Evolutionary conservation across 2,329 filamentous ascomycete genomes (phyloP).

Genomic region (Xylariaceae sp.): DNA sequence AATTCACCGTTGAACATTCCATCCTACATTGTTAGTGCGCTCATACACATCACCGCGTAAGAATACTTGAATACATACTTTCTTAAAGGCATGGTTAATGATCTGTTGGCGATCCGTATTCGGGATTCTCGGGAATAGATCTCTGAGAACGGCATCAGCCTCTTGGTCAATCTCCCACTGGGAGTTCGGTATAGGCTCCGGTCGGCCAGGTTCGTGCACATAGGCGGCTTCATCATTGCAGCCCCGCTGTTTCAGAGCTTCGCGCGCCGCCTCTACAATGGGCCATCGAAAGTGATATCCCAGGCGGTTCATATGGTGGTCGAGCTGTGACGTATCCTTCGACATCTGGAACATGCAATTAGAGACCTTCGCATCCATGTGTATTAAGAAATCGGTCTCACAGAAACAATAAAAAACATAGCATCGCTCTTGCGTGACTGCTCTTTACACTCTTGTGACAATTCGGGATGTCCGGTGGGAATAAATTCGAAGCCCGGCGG

Average conservation of each 20-base stretch:
- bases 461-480: constrained; percentile 56
- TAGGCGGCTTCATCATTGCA: constrained; percentile 28
- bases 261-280: constrained; percentile 54
- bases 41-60: neutral
- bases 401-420: constrained; percentile 64
- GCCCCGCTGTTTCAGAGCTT: constrained; percentile 26
- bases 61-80: constrained; percentile 42
- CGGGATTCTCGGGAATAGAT: constrained; percentile 62
- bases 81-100: constrained; percentile 59
- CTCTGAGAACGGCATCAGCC: constrained; percentile 58
- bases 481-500: constrained; percentile 61
- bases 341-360: constrained; percentile 30
- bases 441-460: constrained; percentile 61
- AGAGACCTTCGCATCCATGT: constrained; percentile 13
- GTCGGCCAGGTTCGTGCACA: constrained; percentile 32
- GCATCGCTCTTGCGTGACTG: constrained; percentile 58
- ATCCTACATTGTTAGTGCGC: constrained; percentile 38
- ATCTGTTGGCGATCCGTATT: constrained; percentile 60
- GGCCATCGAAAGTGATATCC: constrained; percentile 58
- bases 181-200: constrained; percentile 56
- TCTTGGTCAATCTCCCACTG: constrained; percentile 59
- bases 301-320: constrained; percentile 53
- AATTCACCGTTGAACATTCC: constrained; percentile 48
- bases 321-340: constrained; percentile 37
- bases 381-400: constrained; percentile 37